Conservation (phyloP, 495 filamentous ascomycete species). For the Aspergillus coremiiformis region DNA sequence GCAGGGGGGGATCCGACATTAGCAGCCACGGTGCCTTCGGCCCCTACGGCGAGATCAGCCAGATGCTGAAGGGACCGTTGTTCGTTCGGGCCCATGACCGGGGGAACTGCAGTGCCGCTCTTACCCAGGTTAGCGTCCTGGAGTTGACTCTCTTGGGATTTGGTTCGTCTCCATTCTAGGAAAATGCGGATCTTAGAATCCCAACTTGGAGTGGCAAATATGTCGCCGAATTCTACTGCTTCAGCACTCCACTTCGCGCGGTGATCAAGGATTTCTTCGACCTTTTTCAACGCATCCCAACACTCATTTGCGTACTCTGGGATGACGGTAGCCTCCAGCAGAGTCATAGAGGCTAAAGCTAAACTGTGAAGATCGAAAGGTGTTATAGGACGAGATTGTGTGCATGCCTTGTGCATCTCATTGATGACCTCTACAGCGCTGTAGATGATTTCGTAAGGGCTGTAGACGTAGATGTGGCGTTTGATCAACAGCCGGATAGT, state of each 20-base stretch:
- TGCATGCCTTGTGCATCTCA: conserved; percentile 47
- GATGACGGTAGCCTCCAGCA: conserved; percentile 56
- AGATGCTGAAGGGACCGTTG: conserved; percentile 54
- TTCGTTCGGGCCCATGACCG: conserved; percentile 40
- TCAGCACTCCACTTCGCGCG: conserved; percentile 24
- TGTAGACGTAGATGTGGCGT: conserved; percentile 47
- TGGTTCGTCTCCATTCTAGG: conserved; percentile 37
- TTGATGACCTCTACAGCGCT: conserved; percentile 53
- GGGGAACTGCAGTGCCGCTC: conserved; percentile 21
- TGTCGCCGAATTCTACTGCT: conserved; percentile 28
- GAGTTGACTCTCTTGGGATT: conserved; percentile 34
- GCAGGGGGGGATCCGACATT: conserved; percentile 28
- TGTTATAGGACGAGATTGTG: conserved; percentile 30
- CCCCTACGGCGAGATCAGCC: conserved; percentile 54
- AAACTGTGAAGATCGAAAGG: conserved; percentile 70
- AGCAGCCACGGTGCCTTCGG: conserved; percentile 35
- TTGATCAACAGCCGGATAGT: conserved; percentile 59
- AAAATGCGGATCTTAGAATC: conserved; percentile 42
- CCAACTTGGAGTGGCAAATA: conserved; percentile 38
- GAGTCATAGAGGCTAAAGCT: conserved; percentile 57
- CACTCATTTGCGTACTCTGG: conserved; percentile 36
- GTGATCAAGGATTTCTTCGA: conserved; percentile 40
- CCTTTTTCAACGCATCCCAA: conserved; percentile 37
- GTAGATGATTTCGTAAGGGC: conserved; percentile 54
- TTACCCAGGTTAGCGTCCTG: conserved; percentile 26